Evolutionary conservation across 1,284 basidiomycete species (phyloP), one percentile per base, ranked within the genome.

Genomic region (Ustilago lituana): DNA sequence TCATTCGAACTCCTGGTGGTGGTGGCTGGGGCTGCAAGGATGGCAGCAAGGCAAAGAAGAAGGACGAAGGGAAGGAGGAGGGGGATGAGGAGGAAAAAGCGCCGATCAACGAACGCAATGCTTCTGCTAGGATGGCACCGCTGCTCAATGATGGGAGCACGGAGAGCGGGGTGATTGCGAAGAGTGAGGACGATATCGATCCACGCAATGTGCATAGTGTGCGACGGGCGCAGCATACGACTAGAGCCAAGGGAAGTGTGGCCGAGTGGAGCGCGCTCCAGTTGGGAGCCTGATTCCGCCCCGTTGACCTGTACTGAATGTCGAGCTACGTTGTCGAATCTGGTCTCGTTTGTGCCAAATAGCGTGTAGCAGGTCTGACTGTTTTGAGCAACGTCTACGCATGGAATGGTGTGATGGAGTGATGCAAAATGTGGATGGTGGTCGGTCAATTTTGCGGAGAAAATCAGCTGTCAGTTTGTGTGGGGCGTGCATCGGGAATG

Each of bases 1-100:
- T 91, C 54, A 89, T 96, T 56, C 88, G 93, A 82, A 97, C 94
- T 3, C 94, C 94, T 0, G 94, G 94, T 1, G 94, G 92, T 5
- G 94, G 94, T 3, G 94, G 89, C 1, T 97, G 91, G 91, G 93
- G 94, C 1, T 36, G 29, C 8, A 55, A 41, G 40, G 45, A 48
- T 22, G 36, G 27, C 4, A 29, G 15, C 12, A 23, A 40, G 2
- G 36, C 19, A 2, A 39, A 23, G 3, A 23, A 22, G 24, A 39
- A 55, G 41, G 22, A n/a, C 23, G 23, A 17, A 14, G 26, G 19
- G 33, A 35, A n/a, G 5, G 17, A 43, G 38, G 17, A n/a, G 15
- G 36, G 14, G 31, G 35, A 26, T 5, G 54, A 52, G 22, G 36
- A 51, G 23, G n/a, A n/a, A n/a, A 55, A 37, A 22, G 40, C 44